These are phyloP conservation scores for Effrenium voratum DNA, from an alignment of 73 alveolate genomes.

Conservation along the genomic window DNA sequence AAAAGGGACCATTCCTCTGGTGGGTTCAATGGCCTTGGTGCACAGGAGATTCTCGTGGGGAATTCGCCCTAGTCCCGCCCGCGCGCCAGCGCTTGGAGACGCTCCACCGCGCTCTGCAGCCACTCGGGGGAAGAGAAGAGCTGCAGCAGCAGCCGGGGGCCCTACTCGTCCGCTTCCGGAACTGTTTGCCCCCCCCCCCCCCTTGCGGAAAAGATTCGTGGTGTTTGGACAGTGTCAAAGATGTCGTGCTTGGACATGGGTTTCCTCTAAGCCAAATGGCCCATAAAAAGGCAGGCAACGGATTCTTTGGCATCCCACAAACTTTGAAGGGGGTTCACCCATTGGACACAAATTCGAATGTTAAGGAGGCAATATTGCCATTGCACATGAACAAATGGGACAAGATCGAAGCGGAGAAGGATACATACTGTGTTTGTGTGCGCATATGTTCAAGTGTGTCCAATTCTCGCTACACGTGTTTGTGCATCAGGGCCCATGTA, in stretches of 20 bases:
- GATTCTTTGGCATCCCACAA: too few relatives aligned
- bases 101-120: slow-evolving; percentile 38
- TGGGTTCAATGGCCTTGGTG: too few relatives aligned
- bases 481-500: too few relatives aligned
- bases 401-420: too few relatives aligned
- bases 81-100: slow-evolving; percentile 8
- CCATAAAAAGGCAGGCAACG: neutral
- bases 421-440: too few relatives aligned
- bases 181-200: neutral
- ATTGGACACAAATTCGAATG: too few relatives aligned
- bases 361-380: too few relatives aligned
- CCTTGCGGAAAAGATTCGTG: neutral
- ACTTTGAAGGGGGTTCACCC: too few relatives aligned
- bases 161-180: neutral
- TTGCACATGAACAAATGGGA: too few relatives aligned
- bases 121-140: slow-evolving; percentile 40
- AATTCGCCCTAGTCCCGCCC: neutral
- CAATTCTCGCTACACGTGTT: too few relatives aligned
- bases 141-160: neutral
- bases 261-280: neutral
- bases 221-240: neutral
- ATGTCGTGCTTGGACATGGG: neutral
- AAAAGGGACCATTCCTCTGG: neutral
- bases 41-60: neutral
- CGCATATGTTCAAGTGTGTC: too few relatives aligned